Evolutionary conservation across 148 eudicot genomes (phyloP).

Genomic region (Persicaria tinctoria): DNA sequence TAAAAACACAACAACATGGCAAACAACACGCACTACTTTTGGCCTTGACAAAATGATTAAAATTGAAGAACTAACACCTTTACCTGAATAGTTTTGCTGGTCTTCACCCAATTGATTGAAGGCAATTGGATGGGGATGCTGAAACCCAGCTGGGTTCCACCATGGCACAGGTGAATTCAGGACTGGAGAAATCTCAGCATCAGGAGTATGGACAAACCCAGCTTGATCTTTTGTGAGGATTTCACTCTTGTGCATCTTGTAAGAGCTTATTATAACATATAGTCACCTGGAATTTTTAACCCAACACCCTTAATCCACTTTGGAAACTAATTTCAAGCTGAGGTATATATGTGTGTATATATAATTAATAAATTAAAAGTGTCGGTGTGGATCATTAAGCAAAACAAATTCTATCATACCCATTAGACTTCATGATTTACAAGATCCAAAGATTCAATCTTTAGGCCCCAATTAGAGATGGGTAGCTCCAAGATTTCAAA

Average conservation of each 20-base stretch:
- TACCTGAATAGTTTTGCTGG: not conserved
- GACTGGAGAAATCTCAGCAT: conserved; percentile 1
- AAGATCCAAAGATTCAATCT: too few species aligned
- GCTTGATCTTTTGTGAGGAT: not conserved
- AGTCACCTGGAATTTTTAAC: not conserved
- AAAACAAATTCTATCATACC: too few species aligned
- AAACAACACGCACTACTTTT: not conserved
- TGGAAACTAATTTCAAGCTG: too few species aligned
- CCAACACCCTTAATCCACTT: not conserved
- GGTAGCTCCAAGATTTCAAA: too few species aligned
- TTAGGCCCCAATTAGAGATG: too few species aligned
- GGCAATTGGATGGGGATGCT: not conserved
- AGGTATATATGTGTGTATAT: too few species aligned
- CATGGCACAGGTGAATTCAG: not conserved
- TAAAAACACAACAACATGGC: not conserved
- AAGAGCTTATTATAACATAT: not conserved
- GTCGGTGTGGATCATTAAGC: not conserved
- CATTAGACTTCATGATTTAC: too few species aligned
- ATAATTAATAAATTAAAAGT: too few species aligned
- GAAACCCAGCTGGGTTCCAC: not conserved
- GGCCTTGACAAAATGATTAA: not conserved
- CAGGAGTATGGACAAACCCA: not conserved
- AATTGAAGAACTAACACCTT: not conserved
- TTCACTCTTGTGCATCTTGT: not conserved
- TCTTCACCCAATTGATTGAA: not conserved